phyloP scores from a whole-genome alignment of 2,329 filamentous ascomycete genomes.

The Talaromyces amestolkiae region DNA sequence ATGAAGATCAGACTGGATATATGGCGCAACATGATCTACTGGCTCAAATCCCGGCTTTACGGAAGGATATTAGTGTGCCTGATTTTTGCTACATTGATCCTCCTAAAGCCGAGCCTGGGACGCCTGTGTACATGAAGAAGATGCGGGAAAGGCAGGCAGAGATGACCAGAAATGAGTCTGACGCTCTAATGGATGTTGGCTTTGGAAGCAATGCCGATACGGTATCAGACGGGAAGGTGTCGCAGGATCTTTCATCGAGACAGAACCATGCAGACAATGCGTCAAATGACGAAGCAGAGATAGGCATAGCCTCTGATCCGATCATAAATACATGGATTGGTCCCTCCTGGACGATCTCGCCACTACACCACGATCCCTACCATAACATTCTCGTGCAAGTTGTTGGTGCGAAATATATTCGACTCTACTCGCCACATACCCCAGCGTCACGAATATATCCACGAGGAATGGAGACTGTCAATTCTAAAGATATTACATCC shows the following conservation, averaged over 20 bases:
- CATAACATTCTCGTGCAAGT: constrained; percentile 90
- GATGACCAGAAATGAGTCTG: constrained; percentile 18
- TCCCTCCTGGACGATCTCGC: constrained; percentile 81
- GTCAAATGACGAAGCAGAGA: constrained; percentile 20
- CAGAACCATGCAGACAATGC: constrained; percentile 15
- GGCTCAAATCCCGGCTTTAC: constrained; percentile 72
- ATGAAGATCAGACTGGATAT: constrained; percentile 60
- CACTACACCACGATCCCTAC: constrained; percentile 89
- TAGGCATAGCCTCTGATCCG: constrained; percentile 48
- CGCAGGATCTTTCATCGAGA: constrained; percentile 13
- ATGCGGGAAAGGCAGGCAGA: constrained; percentile 25
- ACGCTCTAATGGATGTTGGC: background rate
- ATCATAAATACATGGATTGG: constrained; percentile 92
- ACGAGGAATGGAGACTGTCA: constrained; percentile 37
- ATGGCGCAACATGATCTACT: constrained; percentile 91
- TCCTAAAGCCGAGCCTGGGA: constrained; percentile 53
- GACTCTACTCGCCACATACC: constrained; percentile 72
- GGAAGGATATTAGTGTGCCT: constrained; percentile 72
- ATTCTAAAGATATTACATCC: constrained; percentile 19
- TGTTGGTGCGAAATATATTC: constrained; percentile 86
- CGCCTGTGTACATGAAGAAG: constrained; percentile 45
- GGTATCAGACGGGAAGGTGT: background rate
- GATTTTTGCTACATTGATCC: constrained; percentile 79
- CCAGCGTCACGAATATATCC: constrained; percentile 46
- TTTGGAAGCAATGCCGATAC: background rate